Percentiles rank a stretch among this genome's conserved stretches.
phyloP scores from a whole-genome alignment of 23 red algal species.

The Cyanidioschyzon merolae region DNA sequence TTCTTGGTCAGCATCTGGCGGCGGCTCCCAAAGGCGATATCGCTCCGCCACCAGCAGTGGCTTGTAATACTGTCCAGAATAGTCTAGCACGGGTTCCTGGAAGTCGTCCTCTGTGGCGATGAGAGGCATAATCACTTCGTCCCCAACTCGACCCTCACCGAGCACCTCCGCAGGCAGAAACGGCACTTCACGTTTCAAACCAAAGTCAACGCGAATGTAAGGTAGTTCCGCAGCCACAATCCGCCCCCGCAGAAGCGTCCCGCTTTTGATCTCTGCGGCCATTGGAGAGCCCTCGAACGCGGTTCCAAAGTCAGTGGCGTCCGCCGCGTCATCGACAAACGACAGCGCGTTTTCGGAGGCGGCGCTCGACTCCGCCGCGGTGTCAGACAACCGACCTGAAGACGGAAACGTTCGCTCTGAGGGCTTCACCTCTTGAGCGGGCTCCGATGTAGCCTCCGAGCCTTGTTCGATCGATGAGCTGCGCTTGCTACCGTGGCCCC shows the following conservation, averaged over 20 bases:
- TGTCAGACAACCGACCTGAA: no score
- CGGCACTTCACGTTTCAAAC: conserved; percentile 68
- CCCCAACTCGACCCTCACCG: conserved; percentile 36
- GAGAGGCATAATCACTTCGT: conserved; percentile 46
- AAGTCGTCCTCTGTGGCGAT: conserved; percentile 68
- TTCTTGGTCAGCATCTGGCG: background rate
- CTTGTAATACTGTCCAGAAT: conserved; percentile 15
- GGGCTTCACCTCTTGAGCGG: no score
- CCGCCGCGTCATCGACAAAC: no score
- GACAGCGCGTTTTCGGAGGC: no score
- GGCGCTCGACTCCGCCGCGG: no score
- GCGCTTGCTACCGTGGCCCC: no score
- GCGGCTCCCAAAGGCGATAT: conserved; percentile 6
- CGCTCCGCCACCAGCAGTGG: conserved; percentile 1
- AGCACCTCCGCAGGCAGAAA: conserved; percentile 54
- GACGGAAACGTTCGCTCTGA: no score
- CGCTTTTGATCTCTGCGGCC: background rate
- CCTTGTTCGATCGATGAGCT: no score
- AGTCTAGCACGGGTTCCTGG: conserved; percentile 69
- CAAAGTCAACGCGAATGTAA: conserved; percentile 80
- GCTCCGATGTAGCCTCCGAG: no score
- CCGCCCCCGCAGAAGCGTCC: background rate
- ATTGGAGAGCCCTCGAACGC: background rate
- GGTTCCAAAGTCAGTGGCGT: background rate
- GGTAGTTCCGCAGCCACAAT: conserved; percentile 27